These are phyloP conservation scores for Helicocarpus griseus DNA, from an alignment of 2,329 filamentous ascomycete genomes.

Conservation along the genomic window DNA sequence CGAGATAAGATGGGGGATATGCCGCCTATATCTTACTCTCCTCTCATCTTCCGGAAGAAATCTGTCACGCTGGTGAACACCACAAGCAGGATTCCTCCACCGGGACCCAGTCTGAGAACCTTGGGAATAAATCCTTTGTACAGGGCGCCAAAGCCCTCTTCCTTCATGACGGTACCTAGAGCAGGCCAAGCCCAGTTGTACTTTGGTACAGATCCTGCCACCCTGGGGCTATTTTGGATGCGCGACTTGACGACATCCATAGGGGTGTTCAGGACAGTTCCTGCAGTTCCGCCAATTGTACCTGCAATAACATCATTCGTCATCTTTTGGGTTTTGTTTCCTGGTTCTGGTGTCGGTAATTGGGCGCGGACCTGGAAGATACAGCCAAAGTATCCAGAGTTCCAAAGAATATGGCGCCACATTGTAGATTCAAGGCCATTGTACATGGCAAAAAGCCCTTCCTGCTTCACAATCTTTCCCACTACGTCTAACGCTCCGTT, in stretches of 20 bases:
- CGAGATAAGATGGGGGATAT: background rate
- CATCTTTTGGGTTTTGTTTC: slow-evolving; percentile 69
- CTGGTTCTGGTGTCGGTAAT: slow-evolving; percentile 61
- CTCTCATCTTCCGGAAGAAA: slow-evolving; percentile 69
- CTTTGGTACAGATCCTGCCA: slow-evolving; percentile 74
- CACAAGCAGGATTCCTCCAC: slow-evolving; percentile 49
- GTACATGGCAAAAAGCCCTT: slow-evolving; percentile 83
- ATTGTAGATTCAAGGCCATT: slow-evolving; percentile 93
- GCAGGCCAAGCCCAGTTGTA: slow-evolving; percentile 98
- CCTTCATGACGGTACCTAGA: slow-evolving; percentile 74
- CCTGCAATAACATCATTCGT: slow-evolving; percentile 81
- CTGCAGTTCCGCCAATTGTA: slow-evolving; percentile 75
- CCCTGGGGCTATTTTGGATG: slow-evolving; percentile 86
- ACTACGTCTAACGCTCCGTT: slow-evolving; percentile 46
- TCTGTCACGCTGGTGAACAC: slow-evolving; percentile 50
- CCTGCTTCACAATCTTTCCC: slow-evolving; percentile 62
- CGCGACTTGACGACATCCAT: slow-evolving; percentile 97
- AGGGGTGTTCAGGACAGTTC: slow-evolving; percentile 88
- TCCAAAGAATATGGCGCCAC: slow-evolving; percentile 94
- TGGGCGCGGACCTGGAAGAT: slow-evolving; percentile 92
- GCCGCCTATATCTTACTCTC: slow-evolving; percentile 21
- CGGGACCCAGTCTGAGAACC: slow-evolving; percentile 68
- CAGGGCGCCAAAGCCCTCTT: slow-evolving; percentile 83
- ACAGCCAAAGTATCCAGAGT: slow-evolving; percentile 93
- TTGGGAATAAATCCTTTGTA: slow-evolving; percentile 99